A percentile compares a stretch with the other conserved stretches of the same genome.
Evolutionary conservation across 2,329 filamentous ascomycete species (phyloP).

Genomic region (Pyricularia sp.): DNA sequence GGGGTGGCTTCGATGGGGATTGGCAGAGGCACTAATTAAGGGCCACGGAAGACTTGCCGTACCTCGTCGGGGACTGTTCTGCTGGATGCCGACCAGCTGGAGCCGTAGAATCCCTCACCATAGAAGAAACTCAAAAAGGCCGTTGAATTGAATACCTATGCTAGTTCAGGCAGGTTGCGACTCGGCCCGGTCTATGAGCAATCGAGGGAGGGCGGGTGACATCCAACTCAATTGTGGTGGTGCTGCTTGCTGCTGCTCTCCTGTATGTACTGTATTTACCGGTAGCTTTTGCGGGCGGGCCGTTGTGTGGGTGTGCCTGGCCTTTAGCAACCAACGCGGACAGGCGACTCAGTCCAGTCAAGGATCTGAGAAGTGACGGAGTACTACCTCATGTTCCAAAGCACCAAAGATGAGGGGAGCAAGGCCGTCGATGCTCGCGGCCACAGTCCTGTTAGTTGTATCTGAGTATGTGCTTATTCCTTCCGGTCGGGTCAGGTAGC

Average conservation of each 20-base stretch:
- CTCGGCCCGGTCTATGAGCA: not conserved
- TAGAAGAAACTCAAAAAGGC: conserved; percentile 20
- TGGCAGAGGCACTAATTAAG: conserved; percentile 1
- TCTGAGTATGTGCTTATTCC: not conserved
- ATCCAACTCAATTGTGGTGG: not conserved
- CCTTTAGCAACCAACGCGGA: conserved; percentile 2
- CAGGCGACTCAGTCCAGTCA: conserved; percentile 38
- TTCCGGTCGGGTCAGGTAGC: not conserved
- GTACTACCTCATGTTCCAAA: conserved; percentile 48
- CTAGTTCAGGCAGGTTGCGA: not conserved
- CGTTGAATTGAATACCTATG: conserved; percentile 1
- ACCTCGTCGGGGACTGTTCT: conserved; percentile 48
- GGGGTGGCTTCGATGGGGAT: conserved; percentile 5
- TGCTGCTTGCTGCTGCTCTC: not conserved
- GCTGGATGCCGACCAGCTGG: conserved; percentile 51
- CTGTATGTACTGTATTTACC: no score
- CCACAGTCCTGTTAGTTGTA: not conserved
- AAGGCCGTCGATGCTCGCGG: not conserved
- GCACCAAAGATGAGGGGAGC: not conserved
- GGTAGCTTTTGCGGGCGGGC: no score
- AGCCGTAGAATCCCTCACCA: conserved; percentile 46
- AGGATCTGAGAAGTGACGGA: conserved; percentile 47
- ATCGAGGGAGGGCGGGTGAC: conserved; percentile 2
- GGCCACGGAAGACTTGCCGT: conserved; percentile 20
- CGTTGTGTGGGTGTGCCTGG: not conserved